Conservation (phyloP, 2,329 filamentous ascomycete genomes). For the Aspergillus latus region DNA sequence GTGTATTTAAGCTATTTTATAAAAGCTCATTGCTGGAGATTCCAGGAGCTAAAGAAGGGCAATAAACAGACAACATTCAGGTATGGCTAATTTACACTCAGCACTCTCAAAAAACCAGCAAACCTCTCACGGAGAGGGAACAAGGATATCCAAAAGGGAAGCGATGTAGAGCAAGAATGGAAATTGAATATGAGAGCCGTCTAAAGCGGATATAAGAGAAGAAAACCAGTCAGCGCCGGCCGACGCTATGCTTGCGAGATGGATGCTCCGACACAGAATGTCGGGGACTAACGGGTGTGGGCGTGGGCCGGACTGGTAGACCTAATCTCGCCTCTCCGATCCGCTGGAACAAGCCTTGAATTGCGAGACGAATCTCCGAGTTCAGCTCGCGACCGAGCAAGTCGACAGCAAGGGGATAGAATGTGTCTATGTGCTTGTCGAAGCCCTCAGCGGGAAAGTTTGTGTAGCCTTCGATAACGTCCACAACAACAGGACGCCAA, state of each 20-base stretch:
- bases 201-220: constrained; percentile 5
- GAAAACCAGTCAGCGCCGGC: constrained; percentile 18
- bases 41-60: constrained; percentile 1
- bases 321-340: constrained; percentile 73
- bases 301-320: constrained; percentile 38
- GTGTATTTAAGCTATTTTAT: constrained; percentile 6
- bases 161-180: constrained; percentile 1
- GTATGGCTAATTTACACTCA: constrained; percentile 24
- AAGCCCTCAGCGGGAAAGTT: constrained; percentile 81
- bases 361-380: constrained; percentile 71
- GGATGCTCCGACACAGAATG: constrained; percentile 37
- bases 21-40: constrained; percentile 10
- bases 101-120: constrained; percentile 19
- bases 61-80: constrained; percentile 13
- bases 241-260: constrained; percentile 32
- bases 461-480: constrained; percentile 89
- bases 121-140: constrained; percentile 20
- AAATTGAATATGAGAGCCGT: neutral
- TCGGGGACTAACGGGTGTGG: constrained; percentile 34
- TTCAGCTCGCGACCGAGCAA: constrained; percentile 80
- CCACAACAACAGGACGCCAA: constrained; percentile 95
- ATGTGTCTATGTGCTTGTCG: constrained; percentile 71
- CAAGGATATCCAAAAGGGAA: constrained; percentile 33
- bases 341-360: constrained; percentile 74
- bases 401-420: constrained; percentile 84